Evolutionary conservation across 2,329 filamentous ascomycete genomes (phyloP), one percentile per base, ranked within the genome.

Genomic region (Nothomitra cinnamomea): DNA sequence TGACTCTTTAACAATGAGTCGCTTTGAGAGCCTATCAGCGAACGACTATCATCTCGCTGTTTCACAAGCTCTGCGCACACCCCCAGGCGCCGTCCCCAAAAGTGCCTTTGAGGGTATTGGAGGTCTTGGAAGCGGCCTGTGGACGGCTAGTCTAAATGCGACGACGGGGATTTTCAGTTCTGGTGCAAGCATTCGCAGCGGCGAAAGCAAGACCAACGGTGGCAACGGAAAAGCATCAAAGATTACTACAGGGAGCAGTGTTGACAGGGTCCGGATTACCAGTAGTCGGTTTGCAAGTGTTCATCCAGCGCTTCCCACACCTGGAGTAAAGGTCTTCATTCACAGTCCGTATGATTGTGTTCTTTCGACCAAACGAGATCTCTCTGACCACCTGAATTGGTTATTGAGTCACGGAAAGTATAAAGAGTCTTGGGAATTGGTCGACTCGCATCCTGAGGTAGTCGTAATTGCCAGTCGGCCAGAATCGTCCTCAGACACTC

Each of bases 261-360:
- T 60, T 21, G 68, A 70, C 1, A 63, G 63, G 12, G 45, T 28
- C 12, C 45, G 45, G 15, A 7, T 62, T 15, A 19, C 52, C 57
- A 13, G 58, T 58, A 28, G 56, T 53, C 15, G 53, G 56, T 7
- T 25, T 17, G 21, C 51, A 54, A 57, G 38, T 57, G 24, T 28
- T 35, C 72, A 75, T 58, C 73, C 71, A 48, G 70, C 76, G 58
- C 69, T 70, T 17, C 66, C 70, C 3, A 73, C 74, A 8, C 71
- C 75, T 38, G 81, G 82, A 5, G 72, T 82, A 59, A 85, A 96
- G 62, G 85, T 98, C 15, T 95, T 95, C 64, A 87, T 98, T 41
- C 88, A 95, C 62, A 95, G 88, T 61, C 92, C 92, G 0, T 98
- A 94, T 63, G 92, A 98, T 67, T 96, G 89, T 61, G 83, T 96